These are phyloP conservation scores for Wallacemonas rigidus DNA, from an alignment of 208 protist genomes.

Conservation along the genomic window DNA sequence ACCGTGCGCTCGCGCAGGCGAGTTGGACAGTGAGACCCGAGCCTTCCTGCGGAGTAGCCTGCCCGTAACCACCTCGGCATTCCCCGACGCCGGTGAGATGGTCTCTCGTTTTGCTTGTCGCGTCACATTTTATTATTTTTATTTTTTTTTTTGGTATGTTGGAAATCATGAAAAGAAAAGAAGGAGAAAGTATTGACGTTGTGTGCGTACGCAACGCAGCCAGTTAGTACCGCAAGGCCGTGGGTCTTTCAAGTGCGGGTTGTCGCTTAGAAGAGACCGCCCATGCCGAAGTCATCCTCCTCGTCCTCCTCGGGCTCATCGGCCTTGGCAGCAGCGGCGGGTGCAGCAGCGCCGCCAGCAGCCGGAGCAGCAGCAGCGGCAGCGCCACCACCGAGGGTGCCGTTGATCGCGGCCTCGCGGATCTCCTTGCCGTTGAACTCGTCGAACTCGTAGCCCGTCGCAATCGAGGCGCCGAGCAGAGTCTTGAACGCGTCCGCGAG, in stretches of 20 bases:
- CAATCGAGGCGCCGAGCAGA: slow-evolving; percentile 94
- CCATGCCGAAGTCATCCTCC: slow-evolving; percentile 85
- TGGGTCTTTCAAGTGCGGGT: not conserved
- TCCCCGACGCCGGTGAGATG: not conserved
- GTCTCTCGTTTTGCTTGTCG: not conserved
- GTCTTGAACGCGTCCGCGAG: slow-evolving; percentile 98
- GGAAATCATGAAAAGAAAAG: slow-evolving; percentile 27
- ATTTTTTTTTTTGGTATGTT: not conserved
- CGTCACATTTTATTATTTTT: not conserved
- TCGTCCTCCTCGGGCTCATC: slow-evolving; percentile 80
- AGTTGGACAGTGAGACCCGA: too few relatives aligned
- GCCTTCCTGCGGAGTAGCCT: not conserved
- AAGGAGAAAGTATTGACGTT: slow-evolving; percentile 19
- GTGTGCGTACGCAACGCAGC: not conserved
- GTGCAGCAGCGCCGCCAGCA: slow-evolving; percentile 39
- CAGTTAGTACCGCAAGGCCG: too few relatives aligned
- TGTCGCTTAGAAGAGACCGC: slow-evolving; percentile 76
- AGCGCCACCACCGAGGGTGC: slow-evolving; percentile 73
- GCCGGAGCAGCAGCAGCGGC: slow-evolving; percentile 60
- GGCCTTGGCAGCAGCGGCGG: slow-evolving; percentile 45
- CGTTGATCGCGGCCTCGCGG: slow-evolving; percentile 89
- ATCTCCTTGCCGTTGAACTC: slow-evolving; percentile 83
- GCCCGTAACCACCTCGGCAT: not conserved
- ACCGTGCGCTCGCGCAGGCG: too few relatives aligned
- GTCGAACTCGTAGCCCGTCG: slow-evolving; percentile 93